A percentile compares a stretch with the other conserved stretches of the same genome.
Evolutionary conservation across 176 grass and related monocot genomes (phyloP).

Genomic region (sorghum (Sorghum bicolor)): DNA sequence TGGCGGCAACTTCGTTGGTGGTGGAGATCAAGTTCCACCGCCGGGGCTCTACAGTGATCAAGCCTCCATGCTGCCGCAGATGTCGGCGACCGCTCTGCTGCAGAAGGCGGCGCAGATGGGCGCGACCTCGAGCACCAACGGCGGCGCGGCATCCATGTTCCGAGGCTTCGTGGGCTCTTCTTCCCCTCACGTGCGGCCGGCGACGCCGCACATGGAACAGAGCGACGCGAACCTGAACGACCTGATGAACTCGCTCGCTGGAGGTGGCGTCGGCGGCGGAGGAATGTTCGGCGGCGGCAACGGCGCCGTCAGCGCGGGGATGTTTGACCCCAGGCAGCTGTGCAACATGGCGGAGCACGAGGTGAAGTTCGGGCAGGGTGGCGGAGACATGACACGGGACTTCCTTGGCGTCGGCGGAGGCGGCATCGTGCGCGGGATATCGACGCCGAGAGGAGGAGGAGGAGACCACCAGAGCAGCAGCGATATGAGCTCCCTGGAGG

Average conservation of each 20-base stretch:
- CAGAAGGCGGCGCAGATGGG: constrained; percentile 99
- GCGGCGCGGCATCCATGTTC: constrained; percentile 46
- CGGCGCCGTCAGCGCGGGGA: constrained; percentile 20
- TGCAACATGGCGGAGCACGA: constrained; percentile 72
- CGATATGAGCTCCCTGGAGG: constrained; percentile 72
- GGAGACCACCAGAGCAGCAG: constrained; percentile 61
- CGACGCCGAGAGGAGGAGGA: constrained; percentile 49
- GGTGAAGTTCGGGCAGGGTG: constrained; percentile 59
- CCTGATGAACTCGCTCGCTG: constrained; percentile 85
- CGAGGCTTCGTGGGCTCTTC: constrained; percentile 41
- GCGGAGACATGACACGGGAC: constrained; percentile 77
- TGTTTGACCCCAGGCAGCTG: constrained; percentile 57
- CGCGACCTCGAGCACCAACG: constrained; percentile 58
- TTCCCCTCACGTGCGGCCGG: constrained; percentile 26
- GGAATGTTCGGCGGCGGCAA: constrained; percentile 44
- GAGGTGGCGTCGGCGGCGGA: constrained; percentile 34
- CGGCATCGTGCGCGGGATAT: constrained; percentile 52
- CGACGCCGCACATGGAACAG: constrained; percentile 58
- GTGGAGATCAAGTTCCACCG: constrained; percentile 47
- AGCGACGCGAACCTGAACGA: constrained; percentile 67
- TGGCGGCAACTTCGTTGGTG: constrained; percentile 49
- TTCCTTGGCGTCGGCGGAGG: constrained; percentile 85
- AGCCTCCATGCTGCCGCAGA: constrained; percentile 57
- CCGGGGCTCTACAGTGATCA: constrained; percentile 65
- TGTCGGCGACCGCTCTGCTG: constrained; percentile 90